Base-by-base conservation (phyloP, 352 stramenopile genomes). In the Plasmopara muralis region DNA sequence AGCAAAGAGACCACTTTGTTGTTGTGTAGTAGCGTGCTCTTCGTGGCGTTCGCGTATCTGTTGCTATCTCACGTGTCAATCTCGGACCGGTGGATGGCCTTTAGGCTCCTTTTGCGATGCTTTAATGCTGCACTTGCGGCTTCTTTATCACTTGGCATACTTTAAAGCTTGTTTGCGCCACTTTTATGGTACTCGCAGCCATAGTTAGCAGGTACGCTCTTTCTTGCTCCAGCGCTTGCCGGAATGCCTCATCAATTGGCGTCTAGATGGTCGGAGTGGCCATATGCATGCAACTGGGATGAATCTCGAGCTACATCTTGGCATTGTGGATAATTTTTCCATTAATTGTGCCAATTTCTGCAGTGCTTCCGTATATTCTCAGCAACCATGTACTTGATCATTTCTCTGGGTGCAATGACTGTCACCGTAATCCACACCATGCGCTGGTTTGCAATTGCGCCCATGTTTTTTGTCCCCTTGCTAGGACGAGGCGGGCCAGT, bases 391-490 rank as follows among this genome's bases (percentile, higher is more conserved):
- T 88, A 85, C 58, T 57, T 88, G 28, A 59, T 55, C 34, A 57
- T 85, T 30, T 79, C 72, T 29, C 58, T 90, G 10, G 50, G 52
- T 10, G 65, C 75, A 2, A 62, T 81, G 14, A 66, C 72, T 10
- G 59, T 88, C 20, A 75, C 80, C 6, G 70, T 87, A 42, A 51
- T 88, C 18, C 76, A 87, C 62, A 84, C 61, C 3, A 70, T 74
- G 46, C 73, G 69, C 48, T 71, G 67, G 16, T 71, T 83, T 38
- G 62, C 71, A 28, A 66, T 87, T 14, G 73, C 72, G 29, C 64
- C 86, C 50, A 74, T 77, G 59, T 87, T 91, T 52, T 87, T 88
- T 52, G 74, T 91, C 28, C 80, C 80, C 18, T 64, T 91, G 25
- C 69, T 91, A 33, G 80, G 80, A 1, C 75, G 80, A 51, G 73